Conservation (phyloP, 768 basidiomycete species). For the Tulasnella sp. region DNA sequence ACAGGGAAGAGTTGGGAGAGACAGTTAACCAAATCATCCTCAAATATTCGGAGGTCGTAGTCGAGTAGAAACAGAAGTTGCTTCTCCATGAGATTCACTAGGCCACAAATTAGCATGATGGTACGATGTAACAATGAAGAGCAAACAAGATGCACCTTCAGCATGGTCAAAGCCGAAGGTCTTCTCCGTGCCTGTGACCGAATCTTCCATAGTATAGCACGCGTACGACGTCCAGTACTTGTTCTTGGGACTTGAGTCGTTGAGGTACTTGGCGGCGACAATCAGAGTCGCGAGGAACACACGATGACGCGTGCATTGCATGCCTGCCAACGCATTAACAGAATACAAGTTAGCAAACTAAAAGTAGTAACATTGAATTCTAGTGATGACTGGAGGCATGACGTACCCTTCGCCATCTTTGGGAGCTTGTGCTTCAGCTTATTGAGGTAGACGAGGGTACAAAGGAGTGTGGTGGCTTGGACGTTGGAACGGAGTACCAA, state of each 20-base stretch:
- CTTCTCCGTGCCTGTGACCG: neutral
- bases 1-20: constrained; percentile 43
- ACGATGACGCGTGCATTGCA: constrained; percentile 87
- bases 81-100: constrained; percentile 89
- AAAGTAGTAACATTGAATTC: neutral
- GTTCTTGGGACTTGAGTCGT: constrained; percentile 94
- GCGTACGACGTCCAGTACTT: constrained; percentile 82
- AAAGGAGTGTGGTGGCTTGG: constrained; percentile 80
- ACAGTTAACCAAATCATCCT: constrained; percentile 54
- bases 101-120: constrained; percentile 18
- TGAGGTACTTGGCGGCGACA: constrained; percentile 92
- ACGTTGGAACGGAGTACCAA: constrained; percentile 77
- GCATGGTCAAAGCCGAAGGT: constrained; percentile 5
- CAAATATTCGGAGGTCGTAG: constrained; percentile 84
- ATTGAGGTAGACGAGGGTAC: constrained; percentile 86
- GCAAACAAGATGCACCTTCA: neutral
- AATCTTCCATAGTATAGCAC: constrained; percentile 65
- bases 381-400: constrained; percentile 1
- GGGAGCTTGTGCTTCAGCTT: constrained; percentile 74
- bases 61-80: constrained; percentile 88
- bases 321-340: constrained; percentile 33
- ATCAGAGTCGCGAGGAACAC: constrained; percentile 95
- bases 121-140: neutral
- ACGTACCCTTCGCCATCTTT: constrained; percentile 66
- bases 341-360: constrained; percentile 15